Evolutionary conservation across 805 yeast species (phyloP).

Genomic region (Nakazawaea wyomingensis): DNA sequence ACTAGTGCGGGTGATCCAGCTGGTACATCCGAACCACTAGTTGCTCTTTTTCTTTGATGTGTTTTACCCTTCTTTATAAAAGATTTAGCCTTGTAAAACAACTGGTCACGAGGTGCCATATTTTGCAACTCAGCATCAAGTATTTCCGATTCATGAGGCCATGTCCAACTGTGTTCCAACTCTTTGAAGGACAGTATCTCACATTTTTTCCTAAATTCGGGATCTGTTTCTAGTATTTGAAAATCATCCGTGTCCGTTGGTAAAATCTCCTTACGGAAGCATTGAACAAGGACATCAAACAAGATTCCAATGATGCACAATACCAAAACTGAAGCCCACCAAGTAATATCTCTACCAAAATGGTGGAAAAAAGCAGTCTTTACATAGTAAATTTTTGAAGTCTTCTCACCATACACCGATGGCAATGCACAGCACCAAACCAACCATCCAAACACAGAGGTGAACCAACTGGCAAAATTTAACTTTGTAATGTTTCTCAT

Average conservation of each 20-base stretch:
- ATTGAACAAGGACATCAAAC: constrained; percentile 61
- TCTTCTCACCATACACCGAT: constrained; percentile 51
- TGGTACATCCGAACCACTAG: constrained; percentile 45
- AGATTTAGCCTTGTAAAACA: constrained; percentile 22
- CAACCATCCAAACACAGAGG: constrained; percentile 82
- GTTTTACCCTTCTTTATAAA: constrained; percentile 34
- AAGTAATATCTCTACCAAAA: constrained; percentile 76
- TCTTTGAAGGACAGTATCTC: constrained; percentile 72
- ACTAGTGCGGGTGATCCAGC: constrained; percentile 40
- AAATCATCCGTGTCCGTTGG: constrained; percentile 79
- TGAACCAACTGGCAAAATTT: constrained; percentile 55
- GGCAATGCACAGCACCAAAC: constrained; percentile 79
- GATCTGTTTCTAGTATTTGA: constrained; percentile 69
- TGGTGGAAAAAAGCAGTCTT: constrained; percentile 58
- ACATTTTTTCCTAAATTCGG: constrained; percentile 57
- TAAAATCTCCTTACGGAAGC: constrained; percentile 45
- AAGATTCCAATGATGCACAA: constrained; percentile 53
- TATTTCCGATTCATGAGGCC: constrained; percentile 34
- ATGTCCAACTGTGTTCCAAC: constrained; percentile 74
- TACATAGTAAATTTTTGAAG: constrained; percentile 63
- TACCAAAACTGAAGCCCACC: constrained; percentile 77
- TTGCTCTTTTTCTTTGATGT: constrained; percentile 40
- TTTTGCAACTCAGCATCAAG: constrained; percentile 21
- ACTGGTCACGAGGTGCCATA: constrained; percentile 16
- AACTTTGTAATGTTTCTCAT: constrained; percentile 70